Evolutionary conservation across 2,329 filamentous ascomycete genomes (phyloP), one percentile per base, ranked within the genome.

Genomic region (Calonectria pauciramosa): DNA sequence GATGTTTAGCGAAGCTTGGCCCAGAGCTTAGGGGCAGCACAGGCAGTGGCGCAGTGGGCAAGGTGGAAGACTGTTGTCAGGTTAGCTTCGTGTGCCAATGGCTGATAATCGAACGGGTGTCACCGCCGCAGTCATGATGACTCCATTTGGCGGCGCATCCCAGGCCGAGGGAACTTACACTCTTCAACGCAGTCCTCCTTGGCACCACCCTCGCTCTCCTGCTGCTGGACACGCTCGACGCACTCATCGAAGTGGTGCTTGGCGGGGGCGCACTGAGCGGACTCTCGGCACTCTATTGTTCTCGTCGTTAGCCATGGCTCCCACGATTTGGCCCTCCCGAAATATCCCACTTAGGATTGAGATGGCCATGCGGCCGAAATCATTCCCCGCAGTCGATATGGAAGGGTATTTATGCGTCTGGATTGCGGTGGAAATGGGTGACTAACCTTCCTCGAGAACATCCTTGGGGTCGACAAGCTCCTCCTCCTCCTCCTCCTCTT

Each of bases 211-310:
- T 93, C 91, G 81, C 94, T 91, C 83, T 95, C 92, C 77, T 86
- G 85, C 80, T 86, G 80, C 72, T 86, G 83, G 81, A 99, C 97
- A 83, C 97, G 96, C 92, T 98, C 96, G 82, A 96, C 96, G 87
- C 97, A 99, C 89, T 98, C 95, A 80, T 99, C 96, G 86, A 94
- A 99, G 91, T 99, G 97, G 91, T 99, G 96, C 93, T 99, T 99
- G 84, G 92, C 91, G 74, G 94, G 93, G 76, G 93, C 90, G 89
- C 97, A 99, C 87, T 94, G 90, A 86, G 94, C 91, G 79, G 96
- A 96, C 86, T 96, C 92, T 87, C 92, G 92, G 92, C 97, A 99
- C 85, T 98, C 97, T 99, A 87, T 80, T 81, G 67, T 75, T 47
- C 41, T 75, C 73, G 74, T 68, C 75, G 80, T 80, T 72, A 82